A percentile compares a stretch with the other conserved stretches of the same genome.
These are phyloP conservation scores for Scheffersomyces cryptocercus DNA, from an alignment of 1,139 yeast species.

Conservation along the genomic window DNA sequence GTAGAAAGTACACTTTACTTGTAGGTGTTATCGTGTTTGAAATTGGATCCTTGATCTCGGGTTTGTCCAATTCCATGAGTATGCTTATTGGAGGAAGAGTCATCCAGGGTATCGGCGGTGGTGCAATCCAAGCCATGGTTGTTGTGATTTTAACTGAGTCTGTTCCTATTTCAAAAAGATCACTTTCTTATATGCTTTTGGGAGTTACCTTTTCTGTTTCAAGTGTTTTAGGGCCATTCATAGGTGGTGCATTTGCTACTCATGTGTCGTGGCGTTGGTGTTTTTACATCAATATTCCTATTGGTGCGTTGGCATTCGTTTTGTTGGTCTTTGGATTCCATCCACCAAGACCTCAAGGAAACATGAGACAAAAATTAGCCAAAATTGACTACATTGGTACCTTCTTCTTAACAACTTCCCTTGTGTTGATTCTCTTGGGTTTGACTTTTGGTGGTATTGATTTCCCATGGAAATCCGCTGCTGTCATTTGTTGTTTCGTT, in stretches of 20 bases:
- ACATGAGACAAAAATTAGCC: slow-evolving; percentile 16
- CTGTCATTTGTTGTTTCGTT: slow-evolving; percentile 12
- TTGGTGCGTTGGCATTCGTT: slow-evolving; percentile 34
- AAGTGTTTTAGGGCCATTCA: slow-evolving; percentile 15
- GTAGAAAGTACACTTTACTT: slow-evolving; percentile 14
- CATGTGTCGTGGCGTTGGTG: slow-evolving; percentile 14
- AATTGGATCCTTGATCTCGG: slow-evolving; percentile 15
- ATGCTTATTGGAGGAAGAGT: slow-evolving; percentile 18
- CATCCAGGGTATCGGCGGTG: slow-evolving; percentile 17
- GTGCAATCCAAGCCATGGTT: slow-evolving; percentile 16
- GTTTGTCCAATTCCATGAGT: slow-evolving; percentile 13
- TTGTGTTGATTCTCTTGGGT: slow-evolving; percentile 33
- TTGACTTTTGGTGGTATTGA: slow-evolving; percentile 38
- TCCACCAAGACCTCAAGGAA: slow-evolving; percentile 30
- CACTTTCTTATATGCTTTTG: slow-evolving; percentile 13
- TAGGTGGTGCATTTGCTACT: slow-evolving; percentile 16
- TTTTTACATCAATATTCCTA: slow-evolving; percentile 34
- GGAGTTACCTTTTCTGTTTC: slow-evolving; percentile 16
- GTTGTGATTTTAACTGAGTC: slow-evolving; percentile 13
- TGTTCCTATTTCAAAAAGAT: slow-evolving; percentile 14
- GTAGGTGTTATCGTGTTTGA: slow-evolving; percentile 14
- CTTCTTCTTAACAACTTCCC: slow-evolving; percentile 27
- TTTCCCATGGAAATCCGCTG: slow-evolving; percentile 28
- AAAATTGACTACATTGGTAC: slow-evolving; percentile 37
- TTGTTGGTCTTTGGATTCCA: slow-evolving; percentile 29